phyloP scores from a whole-genome alignment of 495 filamentous ascomycete genomes.

The Neurospora sp. region DNA sequence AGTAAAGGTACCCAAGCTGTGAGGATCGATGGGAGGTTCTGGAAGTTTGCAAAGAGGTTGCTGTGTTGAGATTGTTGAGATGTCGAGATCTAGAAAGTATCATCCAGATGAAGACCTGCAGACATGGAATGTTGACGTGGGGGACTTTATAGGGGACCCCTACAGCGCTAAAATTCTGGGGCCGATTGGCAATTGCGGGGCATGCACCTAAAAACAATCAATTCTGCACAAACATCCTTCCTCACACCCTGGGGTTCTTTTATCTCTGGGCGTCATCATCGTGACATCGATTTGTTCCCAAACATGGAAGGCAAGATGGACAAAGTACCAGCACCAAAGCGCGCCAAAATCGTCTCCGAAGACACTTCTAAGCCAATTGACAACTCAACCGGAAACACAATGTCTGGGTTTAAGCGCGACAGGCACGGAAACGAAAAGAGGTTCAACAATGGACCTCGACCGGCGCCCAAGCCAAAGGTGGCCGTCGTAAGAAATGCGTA shows the following conservation, averaged over 20 bases:
- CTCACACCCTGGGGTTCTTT: conserved; percentile 6
- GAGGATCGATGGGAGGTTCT: not conserved
- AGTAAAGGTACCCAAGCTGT: conserved; percentile 4
- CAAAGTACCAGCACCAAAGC: not conserved
- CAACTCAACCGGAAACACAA: conserved; percentile 7
- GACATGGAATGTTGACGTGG: not conserved
- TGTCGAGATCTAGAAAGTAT: not conserved
- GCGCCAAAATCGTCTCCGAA: not conserved
- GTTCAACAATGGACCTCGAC: conserved; percentile 18
- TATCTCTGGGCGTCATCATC: conserved; percentile 6
- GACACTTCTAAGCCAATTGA: not conserved
- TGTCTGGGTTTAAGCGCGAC: conserved; percentile 48
- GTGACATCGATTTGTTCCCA: not conserved
- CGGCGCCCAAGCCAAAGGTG: conserved; percentile 13
- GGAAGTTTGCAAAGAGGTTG: not conserved
- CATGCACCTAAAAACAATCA: not conserved
- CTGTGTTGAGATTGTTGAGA: not conserved
- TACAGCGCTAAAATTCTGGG: not conserved
- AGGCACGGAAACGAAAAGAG: conserved; percentile 45
- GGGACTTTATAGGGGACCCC: not conserved
- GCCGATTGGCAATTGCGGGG: not conserved
- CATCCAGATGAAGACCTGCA: not conserved
- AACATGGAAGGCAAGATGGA: not conserved
- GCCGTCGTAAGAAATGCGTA: conserved; percentile 34
- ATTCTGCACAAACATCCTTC: not conserved